Evolutionary conservation across 345 rosid genomes (phyloP), one percentile per base, ranked within the genome.

Genomic region (Erysimum cheiranthoides): DNA sequence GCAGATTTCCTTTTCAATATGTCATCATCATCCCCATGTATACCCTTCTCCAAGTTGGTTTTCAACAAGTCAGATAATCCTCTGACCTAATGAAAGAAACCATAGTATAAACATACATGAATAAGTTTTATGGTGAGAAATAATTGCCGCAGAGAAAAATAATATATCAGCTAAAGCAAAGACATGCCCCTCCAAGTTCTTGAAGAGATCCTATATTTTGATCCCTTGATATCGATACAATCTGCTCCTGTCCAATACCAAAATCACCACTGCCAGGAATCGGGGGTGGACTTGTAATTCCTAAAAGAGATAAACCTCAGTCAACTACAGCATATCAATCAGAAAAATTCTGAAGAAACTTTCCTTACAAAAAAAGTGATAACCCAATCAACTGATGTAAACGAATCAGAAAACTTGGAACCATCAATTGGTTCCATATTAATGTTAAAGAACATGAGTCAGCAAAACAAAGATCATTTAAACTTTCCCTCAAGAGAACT

Each of bases 161-260:
- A 68, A 52, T 61, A 18, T 51, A 75, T 71, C 6, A 78, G 35
- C 59, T 5, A 61, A 31, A 60, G 73, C 61, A 47, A 69, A 54
- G 54, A 85, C 90, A 81, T 83, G 85, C 99, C 87, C 99, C 90
- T 52, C 97, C 99, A 82, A 78, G 73, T 73, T 83, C 84, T 80
- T 76, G 88, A 57, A 95, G 79, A 75, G 88, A 75, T 73, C 71
- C 46, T 73, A 84, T 10, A 76, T 87, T 80, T 62, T 83, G 91
- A 85, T 93, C 97, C 82, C 94, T 90, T 34, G 94, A 84, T 84
- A 95, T 78, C 39, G 83, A 69, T 53, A 83, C 84, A 74, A 95
- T 96, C 65, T 89, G 85, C 60, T 88, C 96, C 38, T 78, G 96
- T 78, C 82, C 88, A 73, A 95, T 84, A 42, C 61, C 81, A 84